Conservation (phyloP, 2,329 filamentous ascomycete genomes). For the Sarocladium kiliense region DNA sequence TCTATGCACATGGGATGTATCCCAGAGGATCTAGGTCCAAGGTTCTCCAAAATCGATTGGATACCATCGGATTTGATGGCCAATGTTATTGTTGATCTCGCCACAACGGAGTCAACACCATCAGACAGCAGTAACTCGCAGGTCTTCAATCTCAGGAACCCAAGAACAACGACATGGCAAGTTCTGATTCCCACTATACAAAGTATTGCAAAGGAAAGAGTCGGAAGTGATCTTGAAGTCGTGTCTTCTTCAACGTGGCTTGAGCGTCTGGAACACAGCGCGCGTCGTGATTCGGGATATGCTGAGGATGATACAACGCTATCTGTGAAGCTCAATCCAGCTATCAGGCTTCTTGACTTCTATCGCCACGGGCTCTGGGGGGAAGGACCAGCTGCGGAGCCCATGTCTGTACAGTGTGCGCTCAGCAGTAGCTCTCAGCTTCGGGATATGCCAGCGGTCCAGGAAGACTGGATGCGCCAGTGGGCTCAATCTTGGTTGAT, state of each 20-base stretch:
- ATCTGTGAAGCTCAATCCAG: neutral
- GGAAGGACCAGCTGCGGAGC: neutral
- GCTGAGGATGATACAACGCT: neutral
- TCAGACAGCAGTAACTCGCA: too few relatives aligned
- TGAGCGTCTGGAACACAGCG: neutral
- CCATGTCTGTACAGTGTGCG: neutral
- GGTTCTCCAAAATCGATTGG: too few relatives aligned
- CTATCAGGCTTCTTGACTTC: neutral
- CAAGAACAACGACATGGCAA: too few relatives aligned
- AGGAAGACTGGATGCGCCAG: neutral
- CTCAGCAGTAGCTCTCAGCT: neutral
- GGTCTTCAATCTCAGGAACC: too few relatives aligned
- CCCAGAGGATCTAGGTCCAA: too few relatives aligned
- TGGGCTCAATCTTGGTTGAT: neutral
- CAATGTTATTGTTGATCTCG: too few relatives aligned
- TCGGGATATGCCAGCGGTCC: neutral
- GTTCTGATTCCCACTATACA: too few relatives aligned
- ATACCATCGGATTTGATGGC: too few relatives aligned
- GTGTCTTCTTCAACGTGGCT: neutral
- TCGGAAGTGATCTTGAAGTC: too few relatives aligned
- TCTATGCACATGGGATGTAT: too few relatives aligned
- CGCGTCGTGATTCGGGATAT: neutral
- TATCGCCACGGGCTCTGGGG: neutral
- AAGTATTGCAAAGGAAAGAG: too few relatives aligned
- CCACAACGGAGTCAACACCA: too few relatives aligned